Evolutionary conservation across 805 yeast genomes (phyloP).

Genomic region (Candida endomychidarum): DNA sequence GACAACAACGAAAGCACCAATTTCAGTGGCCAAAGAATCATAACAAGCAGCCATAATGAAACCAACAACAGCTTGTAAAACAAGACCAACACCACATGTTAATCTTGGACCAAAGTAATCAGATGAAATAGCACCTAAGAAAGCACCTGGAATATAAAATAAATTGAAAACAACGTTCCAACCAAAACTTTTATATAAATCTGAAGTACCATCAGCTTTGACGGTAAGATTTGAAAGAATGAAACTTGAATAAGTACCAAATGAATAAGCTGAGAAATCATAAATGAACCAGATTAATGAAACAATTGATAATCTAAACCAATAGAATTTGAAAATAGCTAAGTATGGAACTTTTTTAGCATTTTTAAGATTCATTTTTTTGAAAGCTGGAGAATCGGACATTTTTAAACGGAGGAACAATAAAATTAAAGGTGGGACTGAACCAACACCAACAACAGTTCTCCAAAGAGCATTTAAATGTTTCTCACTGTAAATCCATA

Average conservation of each 20-base stretch:
- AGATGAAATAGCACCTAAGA: constrained; percentile 80
- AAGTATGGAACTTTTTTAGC: constrained; percentile 61
- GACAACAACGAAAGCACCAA: constrained; percentile 80
- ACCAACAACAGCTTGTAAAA: constrained; percentile 75
- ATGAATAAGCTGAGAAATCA: constrained; percentile 85
- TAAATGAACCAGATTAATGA: constrained; percentile 87
- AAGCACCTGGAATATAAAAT: constrained; percentile 88
- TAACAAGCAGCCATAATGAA: constrained; percentile 78
- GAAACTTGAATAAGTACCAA: constrained; percentile 77
- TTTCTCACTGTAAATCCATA: constrained; percentile 74
- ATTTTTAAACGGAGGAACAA: constrained; percentile 76
- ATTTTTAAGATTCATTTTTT: constrained; percentile 66
- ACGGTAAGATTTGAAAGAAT: constrained; percentile 62
- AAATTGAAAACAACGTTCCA: constrained; percentile 89
- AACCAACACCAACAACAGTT: constrained; percentile 85
- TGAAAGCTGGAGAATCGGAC: constrained; percentile 70
- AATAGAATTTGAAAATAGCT: constrained; percentile 72
- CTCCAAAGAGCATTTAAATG: constrained; percentile 89
- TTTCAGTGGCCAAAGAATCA: constrained; percentile 50
- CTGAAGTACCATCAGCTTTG: constrained; percentile 35
- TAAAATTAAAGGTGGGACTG: constrained; percentile 77
- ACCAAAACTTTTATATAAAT: constrained; percentile 75
- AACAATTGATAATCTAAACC: constrained; percentile 73
- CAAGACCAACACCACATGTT: constrained; percentile 68
- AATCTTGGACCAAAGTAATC: constrained; percentile 91